Evolutionary conservation across 805 yeast species (phyloP), one percentile per base, ranked within the genome.

Genomic region (Ogataea nitratoaversa): DNA sequence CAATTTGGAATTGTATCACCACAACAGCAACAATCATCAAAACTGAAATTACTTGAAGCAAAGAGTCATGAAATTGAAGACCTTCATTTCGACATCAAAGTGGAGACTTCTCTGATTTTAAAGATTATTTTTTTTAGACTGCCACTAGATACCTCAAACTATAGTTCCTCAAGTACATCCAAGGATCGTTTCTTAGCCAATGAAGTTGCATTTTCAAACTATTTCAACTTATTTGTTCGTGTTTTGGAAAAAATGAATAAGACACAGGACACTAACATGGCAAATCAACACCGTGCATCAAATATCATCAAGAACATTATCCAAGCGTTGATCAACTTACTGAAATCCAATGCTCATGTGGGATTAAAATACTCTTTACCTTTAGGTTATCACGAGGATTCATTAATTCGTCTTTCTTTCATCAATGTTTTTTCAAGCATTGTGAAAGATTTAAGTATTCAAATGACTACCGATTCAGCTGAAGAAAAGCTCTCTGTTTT

Each of bases 331-430:
- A 78, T 89, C 2, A 84, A 84, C 48, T 59, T 88, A 38, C 67
- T 88, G 34, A 79, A 76, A 49, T 72, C 86, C 4, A 88, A 88
- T 52, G 78, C 82, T 6, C 88, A 82, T 40, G 79, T 84, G 19
- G 95, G 95, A 7, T 65, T 88, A 51, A 78, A 78, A 38, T 78
- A 76, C 57, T 88, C 90, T 2, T 59, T 87, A 13, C 89, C 93
- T 0, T 71, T 87, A 56, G 93, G 95, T 0, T 85, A 79, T 52
- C 86, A 86, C 51, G 72, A 73, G 18, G 83, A 84, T 55, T 60
- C 65, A 12, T 72, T 78, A 38, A 79, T 86, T 22, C 67, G 93
- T 44, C 67, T 82, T 9, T 78, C 95, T 0, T 85, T 87, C 54
- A 68, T 88, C 53, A 81, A 82, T 42, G 91, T 88, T 2, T 87